A percentile compares a stretch with the other conserved stretches of the same genome.
phyloP scores from a whole-genome alignment of 352 stramenopile species.

The Phytophthora tentaculata region DNA sequence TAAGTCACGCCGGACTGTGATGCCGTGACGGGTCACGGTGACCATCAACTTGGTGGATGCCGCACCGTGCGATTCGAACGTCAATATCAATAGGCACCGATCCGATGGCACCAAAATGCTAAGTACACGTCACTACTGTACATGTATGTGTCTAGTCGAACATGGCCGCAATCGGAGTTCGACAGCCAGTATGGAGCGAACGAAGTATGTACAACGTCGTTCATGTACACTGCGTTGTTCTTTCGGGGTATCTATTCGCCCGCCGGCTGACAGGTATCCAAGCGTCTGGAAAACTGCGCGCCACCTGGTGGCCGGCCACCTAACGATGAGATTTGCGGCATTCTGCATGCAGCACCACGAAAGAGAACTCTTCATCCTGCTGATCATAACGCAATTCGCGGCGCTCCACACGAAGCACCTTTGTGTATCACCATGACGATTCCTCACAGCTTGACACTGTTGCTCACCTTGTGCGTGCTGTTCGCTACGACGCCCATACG shows the following conservation, averaged over 20 bases:
- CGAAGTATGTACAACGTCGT: background rate
- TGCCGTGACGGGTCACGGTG: no score
- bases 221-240: background rate
- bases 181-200: no score
- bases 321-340: conserved; percentile 29
- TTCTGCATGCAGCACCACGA: conserved; percentile 10
- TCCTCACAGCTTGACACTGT: conserved; percentile 13
- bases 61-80: background rate
- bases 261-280: conserved; percentile 31
- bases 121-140: no score
- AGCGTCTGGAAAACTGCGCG: conserved; percentile 24
- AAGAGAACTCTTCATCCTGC: conserved; percentile 9
- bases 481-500: conserved; percentile 8
- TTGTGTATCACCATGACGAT: conserved; percentile 17
- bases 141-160: background rate
- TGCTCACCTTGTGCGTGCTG: conserved; percentile 18
- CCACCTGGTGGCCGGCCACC: conserved; percentile 26
- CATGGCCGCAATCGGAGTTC: background rate
- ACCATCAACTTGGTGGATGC: background rate
- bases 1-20: conserved; percentile 11
- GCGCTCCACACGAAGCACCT: conserved; percentile 7
- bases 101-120: background rate
- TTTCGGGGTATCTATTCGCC: conserved; percentile 6
- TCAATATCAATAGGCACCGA: no score
- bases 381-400: conserved; percentile 28